phyloP scores from a whole-genome alignment of 805 yeast genomes.

The Trichomonascus vanleenenianus region DNA sequence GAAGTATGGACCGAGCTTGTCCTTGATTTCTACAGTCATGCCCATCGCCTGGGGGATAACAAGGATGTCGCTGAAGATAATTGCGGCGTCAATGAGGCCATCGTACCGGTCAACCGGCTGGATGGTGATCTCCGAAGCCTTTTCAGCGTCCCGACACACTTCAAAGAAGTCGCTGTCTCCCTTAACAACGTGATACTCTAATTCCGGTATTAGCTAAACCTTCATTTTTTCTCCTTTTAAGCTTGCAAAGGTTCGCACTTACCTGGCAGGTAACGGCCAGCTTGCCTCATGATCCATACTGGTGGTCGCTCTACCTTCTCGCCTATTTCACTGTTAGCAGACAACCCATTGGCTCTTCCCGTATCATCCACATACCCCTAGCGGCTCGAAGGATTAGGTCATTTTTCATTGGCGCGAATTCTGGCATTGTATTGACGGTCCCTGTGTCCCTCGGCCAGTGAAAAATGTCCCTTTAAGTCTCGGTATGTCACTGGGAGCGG shows the following conservation, averaged over 20 bases:
- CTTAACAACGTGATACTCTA: conserved; percentile 77
- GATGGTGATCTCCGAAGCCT: conserved; percentile 88
- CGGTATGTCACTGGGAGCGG: too few relatives aligned
- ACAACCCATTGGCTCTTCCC: too few relatives aligned
- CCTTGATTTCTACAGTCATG: conserved; percentile 86
- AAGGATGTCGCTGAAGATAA: conserved; percentile 88
- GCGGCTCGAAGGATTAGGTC: conserved; percentile 92
- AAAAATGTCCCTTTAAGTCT: too few relatives aligned
- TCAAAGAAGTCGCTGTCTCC: conserved; percentile 84
- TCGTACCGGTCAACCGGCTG: conserved; percentile 89
- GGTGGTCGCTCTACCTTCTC: conserved; percentile 95
- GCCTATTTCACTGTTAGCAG: conserved; percentile 23
- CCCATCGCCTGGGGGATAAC: conserved; percentile 99
- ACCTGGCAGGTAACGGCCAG: conserved; percentile 69
- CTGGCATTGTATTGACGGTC: conserved; percentile 17
- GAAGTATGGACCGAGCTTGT: conserved; percentile 90
- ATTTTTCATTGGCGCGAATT: conserved; percentile 74
- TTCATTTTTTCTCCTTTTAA: too few relatives aligned
- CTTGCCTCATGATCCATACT: conserved; percentile 95
- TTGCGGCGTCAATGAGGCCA: conserved; percentile 92
- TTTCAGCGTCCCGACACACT: conserved; percentile 90
- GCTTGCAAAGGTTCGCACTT: too few relatives aligned
- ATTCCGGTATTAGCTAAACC: too few relatives aligned
- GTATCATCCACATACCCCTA: conserved; percentile 36
- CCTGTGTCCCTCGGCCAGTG: too few relatives aligned